These are phyloP conservation scores for Neurospora sp. DNA, from an alignment of 2,329 filamentous ascomycete genomes.

Conservation along the genomic window DNA sequence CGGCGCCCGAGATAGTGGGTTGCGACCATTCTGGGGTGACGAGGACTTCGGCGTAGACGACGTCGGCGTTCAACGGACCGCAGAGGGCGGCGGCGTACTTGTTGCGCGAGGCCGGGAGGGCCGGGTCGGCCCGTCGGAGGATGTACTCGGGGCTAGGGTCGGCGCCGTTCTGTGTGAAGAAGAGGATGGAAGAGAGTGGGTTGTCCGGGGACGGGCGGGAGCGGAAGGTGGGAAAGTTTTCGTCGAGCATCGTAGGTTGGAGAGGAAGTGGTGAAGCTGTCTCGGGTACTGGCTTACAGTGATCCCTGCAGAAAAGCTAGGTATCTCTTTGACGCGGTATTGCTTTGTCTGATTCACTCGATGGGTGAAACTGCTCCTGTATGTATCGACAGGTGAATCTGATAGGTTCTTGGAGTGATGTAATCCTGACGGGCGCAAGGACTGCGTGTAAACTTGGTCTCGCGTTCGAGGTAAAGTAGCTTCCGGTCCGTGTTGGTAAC, in stretches of 20 bases:
- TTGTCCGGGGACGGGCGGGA: constrained; percentile 43
- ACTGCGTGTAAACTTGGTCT: background rate
- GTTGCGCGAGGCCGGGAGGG: constrained; percentile 57
- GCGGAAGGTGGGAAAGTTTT: constrained; percentile 73
- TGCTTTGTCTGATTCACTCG: background rate
- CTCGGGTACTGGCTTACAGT: background rate
- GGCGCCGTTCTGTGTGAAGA: constrained; percentile 62
- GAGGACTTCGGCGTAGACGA: constrained; percentile 80
- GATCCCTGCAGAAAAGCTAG: background rate
- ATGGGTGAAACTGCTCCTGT: background rate
- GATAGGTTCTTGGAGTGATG: background rate
- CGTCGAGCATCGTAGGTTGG: constrained; percentile 64
- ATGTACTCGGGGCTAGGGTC: constrained; percentile 73
- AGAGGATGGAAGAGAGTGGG: constrained; percentile 46
- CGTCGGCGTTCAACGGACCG: constrained; percentile 69
- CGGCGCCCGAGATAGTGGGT: constrained; percentile 69
- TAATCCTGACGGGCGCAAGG: background rate
- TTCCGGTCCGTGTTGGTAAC: background rate
- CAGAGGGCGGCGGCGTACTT: constrained; percentile 80
- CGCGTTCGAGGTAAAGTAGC: background rate
- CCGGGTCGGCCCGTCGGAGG: constrained; percentile 69
- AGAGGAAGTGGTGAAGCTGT: background rate
- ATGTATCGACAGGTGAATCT: background rate
- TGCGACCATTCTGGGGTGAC: constrained; percentile 80
- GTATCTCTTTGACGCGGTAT: background rate